Conservation (phyloP, 768 basidiomycete species). For the Pleurotus tuoliensis region DNA sequence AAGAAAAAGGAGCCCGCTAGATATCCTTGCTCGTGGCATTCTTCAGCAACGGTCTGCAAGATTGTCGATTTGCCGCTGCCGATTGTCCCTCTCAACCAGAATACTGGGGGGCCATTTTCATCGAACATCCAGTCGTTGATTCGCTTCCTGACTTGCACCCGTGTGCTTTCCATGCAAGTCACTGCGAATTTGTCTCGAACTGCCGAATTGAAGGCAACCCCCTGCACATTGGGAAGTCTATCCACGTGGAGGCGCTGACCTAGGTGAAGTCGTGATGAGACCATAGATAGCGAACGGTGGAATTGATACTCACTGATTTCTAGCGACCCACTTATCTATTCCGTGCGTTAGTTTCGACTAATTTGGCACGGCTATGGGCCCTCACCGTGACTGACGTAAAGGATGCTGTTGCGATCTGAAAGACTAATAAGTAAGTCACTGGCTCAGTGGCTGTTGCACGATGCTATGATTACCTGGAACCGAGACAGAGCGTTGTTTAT, state of each 20-base stretch:
- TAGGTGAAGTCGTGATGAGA: background rate
- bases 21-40: background rate
- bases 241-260: background rate
- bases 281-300: background rate
- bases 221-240: background rate
- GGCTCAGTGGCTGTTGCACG: no score
- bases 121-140: slow-evolving; percentile 2
- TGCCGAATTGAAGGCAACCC: background rate
- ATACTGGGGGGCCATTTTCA: background rate
- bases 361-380: background rate
- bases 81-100: slow-evolving; percentile 3
- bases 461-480: background rate
- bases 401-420: background rate
- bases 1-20: slow-evolving; percentile 6
- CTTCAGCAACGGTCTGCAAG: slow-evolving; percentile 2
- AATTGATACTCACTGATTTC: background rate
- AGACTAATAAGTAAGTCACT: no score
- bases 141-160: background rate
- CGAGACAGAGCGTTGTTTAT: background rate
- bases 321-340: background rate
- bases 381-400: background rate
- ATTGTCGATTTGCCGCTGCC: slow-evolving; percentile 7
- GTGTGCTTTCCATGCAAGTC: background rate
- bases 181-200: background rate
- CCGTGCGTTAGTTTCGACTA: background rate